Conservation (phyloP, 2,329 filamentous ascomycete species). For the Stagonosporopsis vannaccii region DNA sequence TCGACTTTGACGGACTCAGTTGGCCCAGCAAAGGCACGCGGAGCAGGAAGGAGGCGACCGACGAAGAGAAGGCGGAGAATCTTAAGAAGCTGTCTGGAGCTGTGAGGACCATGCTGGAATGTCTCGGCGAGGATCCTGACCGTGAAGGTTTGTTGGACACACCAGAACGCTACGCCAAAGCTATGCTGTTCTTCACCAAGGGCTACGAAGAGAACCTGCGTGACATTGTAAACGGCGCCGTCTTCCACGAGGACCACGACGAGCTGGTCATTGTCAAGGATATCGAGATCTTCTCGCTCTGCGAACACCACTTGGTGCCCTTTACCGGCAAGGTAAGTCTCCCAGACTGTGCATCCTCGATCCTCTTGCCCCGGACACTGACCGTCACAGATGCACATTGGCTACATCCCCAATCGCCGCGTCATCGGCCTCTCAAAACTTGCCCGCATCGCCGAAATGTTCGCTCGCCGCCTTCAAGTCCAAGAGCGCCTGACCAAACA, state of each 20-base stretch:
- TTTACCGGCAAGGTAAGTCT: constrained; percentile 85
- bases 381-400: constrained; percentile 85
- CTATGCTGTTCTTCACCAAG: constrained; percentile 94
- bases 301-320: constrained; percentile 96
- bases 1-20: constrained; percentile 64
- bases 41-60: constrained; percentile 64
- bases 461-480: constrained; percentile 88
- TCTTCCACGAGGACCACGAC: constrained; percentile 96
- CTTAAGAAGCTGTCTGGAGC: constrained; percentile 68
- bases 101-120: constrained; percentile 69
- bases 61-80: constrained; percentile 64
- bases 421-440: constrained; percentile 97
- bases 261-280: constrained; percentile 98
- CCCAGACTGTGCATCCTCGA: too few species aligned
- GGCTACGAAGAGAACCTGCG: constrained; percentile 94
- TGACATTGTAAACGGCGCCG: constrained; percentile 89
- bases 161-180: constrained; percentile 90
- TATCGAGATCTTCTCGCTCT: constrained; percentile 92
- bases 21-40: constrained; percentile 70
- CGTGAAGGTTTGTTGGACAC: constrained; percentile 69
- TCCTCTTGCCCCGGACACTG: background rate
- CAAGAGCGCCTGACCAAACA: constrained; percentile 97
- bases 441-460: constrained; percentile 96
- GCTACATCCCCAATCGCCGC: constrained; percentile 90
- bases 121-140: constrained; percentile 70